Evolutionary conservation across 169 alveolate genomes (phyloP), one percentile per base, ranked within the genome.

Genomic region (Plasmodium malariae): DNA sequence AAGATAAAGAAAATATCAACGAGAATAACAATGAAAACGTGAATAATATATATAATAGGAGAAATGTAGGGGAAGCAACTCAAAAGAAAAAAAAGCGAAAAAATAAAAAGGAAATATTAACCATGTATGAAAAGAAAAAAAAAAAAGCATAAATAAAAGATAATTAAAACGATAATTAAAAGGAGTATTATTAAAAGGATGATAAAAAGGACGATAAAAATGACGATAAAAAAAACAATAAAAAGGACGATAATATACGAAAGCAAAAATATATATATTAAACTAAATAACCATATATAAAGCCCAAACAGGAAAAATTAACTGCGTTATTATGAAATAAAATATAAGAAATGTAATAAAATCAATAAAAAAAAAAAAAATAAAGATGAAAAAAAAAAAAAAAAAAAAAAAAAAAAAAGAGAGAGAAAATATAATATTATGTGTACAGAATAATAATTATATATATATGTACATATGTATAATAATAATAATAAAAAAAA

Each of bases 321-420:
- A 26, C 30, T 48, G 37, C 21, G 26, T 74, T 62, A 78, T 55
- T 62, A 65, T 34, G 63, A 63, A 40, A 32, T 60, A 65, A 40
- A 32, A 67, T n/a, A n/a, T n/a, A n/a, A n/a, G n/a, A n/a, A n/a
- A n/a, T n/a, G n/a, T n/a, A n/a, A n/a, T n/a, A 76, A 76, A 28
- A 76, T 78, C 63, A 78, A 78, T 62, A 78, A 78, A 62, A 78
- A 76, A 78, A 78, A 78, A 78, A 78, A 74, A 74, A 76, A 43
- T 28, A 73, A 37, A 54, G 21, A 72, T 3, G 28, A 28, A 63
- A 30, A 34, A n/a, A 63, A 63, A 34, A 63, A 32, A 30, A 36
- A n/a, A 63, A 63, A 63, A 28, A 9, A 32, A 28, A 30, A 63
- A 24, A 34, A 30, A 11, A 63, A 63, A 30, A 3, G 9, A 30